Evolutionary conservation across 805 yeast species (phyloP).

Genomic region (Cyberlindnera sargentensis): DNA sequence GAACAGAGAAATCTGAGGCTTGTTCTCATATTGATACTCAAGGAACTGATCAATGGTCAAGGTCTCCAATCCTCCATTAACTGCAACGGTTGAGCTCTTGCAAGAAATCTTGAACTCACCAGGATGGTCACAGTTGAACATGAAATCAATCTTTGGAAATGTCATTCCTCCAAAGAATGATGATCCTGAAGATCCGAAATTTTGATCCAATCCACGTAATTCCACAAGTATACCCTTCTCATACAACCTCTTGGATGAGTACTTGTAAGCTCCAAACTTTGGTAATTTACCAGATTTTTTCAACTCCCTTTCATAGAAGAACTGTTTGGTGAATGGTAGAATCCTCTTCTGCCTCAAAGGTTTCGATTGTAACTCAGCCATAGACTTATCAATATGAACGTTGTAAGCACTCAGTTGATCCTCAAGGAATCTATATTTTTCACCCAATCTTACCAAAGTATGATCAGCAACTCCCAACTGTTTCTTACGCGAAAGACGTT

Average conservation of each 20-base stretch:
- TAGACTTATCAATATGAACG: slow-evolving; percentile 42
- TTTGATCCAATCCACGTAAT: slow-evolving; percentile 45
- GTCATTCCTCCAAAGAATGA: slow-evolving; percentile 37
- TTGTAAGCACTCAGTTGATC: slow-evolving; percentile 36
- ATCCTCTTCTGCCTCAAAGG: slow-evolving; percentile 24
- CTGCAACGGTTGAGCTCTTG: slow-evolving; percentile 62
- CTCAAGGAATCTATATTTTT: slow-evolving; percentile 37
- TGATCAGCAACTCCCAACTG: slow-evolving; percentile 39
- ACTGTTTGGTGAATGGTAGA: slow-evolving; percentile 64
- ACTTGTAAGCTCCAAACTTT: slow-evolving; percentile 70
- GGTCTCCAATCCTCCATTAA: slow-evolving; percentile 44
- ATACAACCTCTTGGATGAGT: slow-evolving; percentile 64
- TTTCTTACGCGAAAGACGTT: slow-evolving; percentile 37
- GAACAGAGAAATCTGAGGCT: slow-evolving; percentile 46
- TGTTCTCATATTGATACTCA: slow-evolving; percentile 65
- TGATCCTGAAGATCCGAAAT: slow-evolving; percentile 29
- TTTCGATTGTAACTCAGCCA: slow-evolving; percentile 41
- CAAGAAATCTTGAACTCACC: slow-evolving; percentile 73
- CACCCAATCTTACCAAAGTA: slow-evolving; percentile 37
- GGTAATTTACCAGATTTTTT: slow-evolving; percentile 62
- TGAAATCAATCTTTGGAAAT: slow-evolving; percentile 62
- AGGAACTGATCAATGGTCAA: slow-evolving; percentile 68
- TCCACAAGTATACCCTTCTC: slow-evolving; percentile 66
- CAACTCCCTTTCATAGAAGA: slow-evolving; percentile 65
- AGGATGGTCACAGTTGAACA: slow-evolving; percentile 67